These are phyloP conservation scores for Trichopus zeylanicus DNA, from an alignment of 116 monocot species.

Conservation along the genomic window DNA sequence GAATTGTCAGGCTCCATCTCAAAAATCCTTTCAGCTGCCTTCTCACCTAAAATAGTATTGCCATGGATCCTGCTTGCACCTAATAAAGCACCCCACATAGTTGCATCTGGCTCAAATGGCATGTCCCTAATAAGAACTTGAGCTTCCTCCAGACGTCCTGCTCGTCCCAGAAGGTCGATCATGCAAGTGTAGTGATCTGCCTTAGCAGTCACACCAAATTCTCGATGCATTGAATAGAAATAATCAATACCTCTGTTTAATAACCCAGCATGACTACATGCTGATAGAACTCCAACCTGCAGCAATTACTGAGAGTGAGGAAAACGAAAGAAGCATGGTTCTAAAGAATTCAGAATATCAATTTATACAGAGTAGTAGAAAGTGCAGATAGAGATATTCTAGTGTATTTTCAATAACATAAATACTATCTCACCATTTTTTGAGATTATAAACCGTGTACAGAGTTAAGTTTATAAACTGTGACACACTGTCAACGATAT, in stretches of 20 bases:
- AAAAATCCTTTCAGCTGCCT: conserved; percentile 57
- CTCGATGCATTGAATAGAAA: conserved; percentile 63
- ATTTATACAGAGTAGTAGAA: no score
- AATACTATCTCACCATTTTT: no score
- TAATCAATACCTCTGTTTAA: conserved; percentile 44
- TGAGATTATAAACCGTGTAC: no score
- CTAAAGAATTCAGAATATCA: not conserved
- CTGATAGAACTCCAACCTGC: conserved; percentile 44
- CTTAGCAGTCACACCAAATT: conserved; percentile 48
- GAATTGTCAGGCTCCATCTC: conserved; percentile 77
- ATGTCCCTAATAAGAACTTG: conserved; percentile 43
- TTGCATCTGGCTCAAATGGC: conserved; percentile 68
- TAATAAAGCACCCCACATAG: conserved; percentile 93
- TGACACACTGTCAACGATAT: no score
- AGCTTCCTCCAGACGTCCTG: conserved; percentile 58
- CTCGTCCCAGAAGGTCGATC: conserved; percentile 81
- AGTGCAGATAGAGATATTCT: no score
- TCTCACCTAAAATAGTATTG: conserved; percentile 49
- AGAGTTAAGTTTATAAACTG: no score
- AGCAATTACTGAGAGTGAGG: conserved; percentile 1
- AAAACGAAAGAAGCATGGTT: not conserved
- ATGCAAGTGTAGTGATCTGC: conserved; percentile 78
- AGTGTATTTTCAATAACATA: no score
- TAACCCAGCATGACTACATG: conserved; percentile 48
- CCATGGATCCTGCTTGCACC: conserved; percentile 75